Evolutionary conservation across 352 stramenopile genomes (phyloP), one percentile per base, ranked within the genome.

Genomic region (Phytophthora crassamura): DNA sequence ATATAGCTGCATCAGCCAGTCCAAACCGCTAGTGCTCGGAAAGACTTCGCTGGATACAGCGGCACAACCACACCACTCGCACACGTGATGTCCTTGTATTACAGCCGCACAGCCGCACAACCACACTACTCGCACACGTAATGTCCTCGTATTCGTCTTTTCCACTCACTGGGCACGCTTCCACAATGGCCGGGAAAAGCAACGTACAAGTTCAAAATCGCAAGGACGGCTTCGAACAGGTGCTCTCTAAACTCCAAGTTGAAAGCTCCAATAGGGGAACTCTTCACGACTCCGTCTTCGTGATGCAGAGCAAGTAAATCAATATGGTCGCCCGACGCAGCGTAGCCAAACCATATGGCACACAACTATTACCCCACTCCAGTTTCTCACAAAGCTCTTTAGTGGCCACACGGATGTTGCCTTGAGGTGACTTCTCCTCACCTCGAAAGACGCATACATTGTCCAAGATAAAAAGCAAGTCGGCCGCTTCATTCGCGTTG

Each of bases 181-280:
- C 52, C n/a, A 35, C 46, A 52, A 68, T 67, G 34, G 59, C 59
- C 34, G 42, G 49, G 43, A 68, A 57, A 40, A 63, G 52, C 36
- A 68, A 51, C 28, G 41, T n/a, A 62, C 30, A 68, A 55, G 20
- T 68, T 68, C 36, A 68, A 58, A 22, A 68, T 30, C 43, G 51
- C 51, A 20, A 63, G 60, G 10, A 63, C 51, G 36, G 22, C 12
- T 46, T 52, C 6, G 32, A 68, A 68, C 18, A 5, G 28, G 18
- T 67, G 25, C 33, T 55, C 18, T 9, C 30, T 36, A 32, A 55
- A 5, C 18, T 68, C 45, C 11, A 68, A 58, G 38, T 63, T 52
- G 42, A 63, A 68, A 7, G 43, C 14, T 56, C 39, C 40, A 47
- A 62, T 63, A 18, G 2, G 16, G 36, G 45, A 49, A 7, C 25